Evolutionary conservation across 768 basidiomycete genomes (phyloP), one percentile per base, ranked within the genome.

Genomic region (Trametes meyenii): DNA sequence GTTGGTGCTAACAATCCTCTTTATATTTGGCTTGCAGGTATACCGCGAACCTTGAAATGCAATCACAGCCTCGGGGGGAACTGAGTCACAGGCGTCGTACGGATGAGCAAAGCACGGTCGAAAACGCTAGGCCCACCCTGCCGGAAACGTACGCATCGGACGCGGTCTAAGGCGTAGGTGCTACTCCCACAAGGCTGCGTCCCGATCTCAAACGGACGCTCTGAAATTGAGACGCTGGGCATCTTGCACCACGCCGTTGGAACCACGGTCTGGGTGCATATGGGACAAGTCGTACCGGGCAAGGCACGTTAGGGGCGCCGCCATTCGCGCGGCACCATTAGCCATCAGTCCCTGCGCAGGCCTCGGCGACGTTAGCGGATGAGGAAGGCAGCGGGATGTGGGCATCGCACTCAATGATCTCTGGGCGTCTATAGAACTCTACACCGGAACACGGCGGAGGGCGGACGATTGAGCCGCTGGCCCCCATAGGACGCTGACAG

Each of bases 401-500:
- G 11, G 13, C 43, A 33, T 56, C 50, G 55, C 61, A 42, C n/a
- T 42, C 38, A 19, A 43, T 35, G 48, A 49, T 50, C 36, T 50
- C 40, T n/a, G 23, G 42, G 53, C 54, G 49, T 21, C 17, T 13
- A 38, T 3, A 35, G 56, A 50, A 17, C 14, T 21, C 29, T 50
- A 42, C 53, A 56, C 61, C 61, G 61, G 61, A 52, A 62, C 35
- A 43, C 55, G 61, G 61, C 61, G 61, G 61, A n/a, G 61, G 50
- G 50, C 61, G 61, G 61, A 61, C 51, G 53, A 21, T 40, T 24
- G 24, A 39, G 44, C 55, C 55, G 55, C 45, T 38, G 50, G 14
- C 40, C 17, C 17, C 23, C 35, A 26, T 21, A 35, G 42, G 16
- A 21, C 19, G 29, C n/a, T 58, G 56, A 21, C 19, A 42, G 11